Base-by-base conservation (phyloP, 2,329 filamentous ascomycete species). In the Sphaerulina musiva region DNA sequence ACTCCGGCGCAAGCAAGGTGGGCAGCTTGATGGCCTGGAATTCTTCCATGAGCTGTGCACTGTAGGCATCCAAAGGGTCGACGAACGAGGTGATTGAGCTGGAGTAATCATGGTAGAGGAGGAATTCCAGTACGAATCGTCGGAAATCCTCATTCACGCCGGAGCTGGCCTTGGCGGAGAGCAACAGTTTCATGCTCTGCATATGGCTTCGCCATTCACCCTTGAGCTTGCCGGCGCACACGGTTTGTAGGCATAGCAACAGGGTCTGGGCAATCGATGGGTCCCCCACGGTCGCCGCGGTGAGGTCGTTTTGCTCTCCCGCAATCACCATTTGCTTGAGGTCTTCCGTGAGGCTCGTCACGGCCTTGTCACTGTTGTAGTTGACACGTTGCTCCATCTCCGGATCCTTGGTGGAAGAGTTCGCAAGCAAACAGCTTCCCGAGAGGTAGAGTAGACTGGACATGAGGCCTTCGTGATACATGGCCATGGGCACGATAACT, bases 401-500 rank as follows among this genome's bases (percentile, higher is more conserved):
- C 3, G 14, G 10, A 34, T 46, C 20, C 12, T 17, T 23, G 2
- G 44, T 38, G 8, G 38, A 39, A 8, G 14, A 75, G 11, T 77
- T 68, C 7, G 75, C 76, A n/a, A 77, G 76, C 49, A 83, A 70
- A 64, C 95, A 89, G 56, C 84, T 89, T 62, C 87, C 87, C 38
- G 89, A 87, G 7, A 95, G 77, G 43, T 87, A 89, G 50, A 95
- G 78, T 47, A 95, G 82, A 9, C 89, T 93, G 69, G 95, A 90
- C 89, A 95, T 95, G 49, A 95, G 76, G 10, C 89, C 89, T 58
- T 83, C 79, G 67, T 95, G 85, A 56, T 84, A 78, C 41, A 87
- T 83, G 2, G 90, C 89, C 74, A 95, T 86, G 1, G 88, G 87
- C 2, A 95, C 76, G 36, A 95, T 75, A 61, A 93, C 85, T 60